phyloP scores from a whole-genome alignment of 768 basidiomycete genomes.

The Heimioporus sp. region DNA sequence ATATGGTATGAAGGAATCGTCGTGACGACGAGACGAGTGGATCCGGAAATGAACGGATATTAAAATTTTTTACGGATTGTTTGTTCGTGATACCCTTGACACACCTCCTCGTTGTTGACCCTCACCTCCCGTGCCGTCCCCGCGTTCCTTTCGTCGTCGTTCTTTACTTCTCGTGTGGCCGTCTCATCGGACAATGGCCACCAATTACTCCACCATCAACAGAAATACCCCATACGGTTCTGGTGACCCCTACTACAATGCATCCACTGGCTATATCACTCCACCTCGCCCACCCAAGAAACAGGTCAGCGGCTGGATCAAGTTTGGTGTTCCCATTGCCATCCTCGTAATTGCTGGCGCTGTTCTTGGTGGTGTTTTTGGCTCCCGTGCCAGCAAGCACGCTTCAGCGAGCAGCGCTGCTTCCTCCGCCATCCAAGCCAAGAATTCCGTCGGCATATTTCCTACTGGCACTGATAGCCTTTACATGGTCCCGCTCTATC shows the following conservation, averaged over 20 bases:
- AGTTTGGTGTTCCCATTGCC: conserved; percentile 66
- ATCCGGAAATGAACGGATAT: background rate
- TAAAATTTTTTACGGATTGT: too few species aligned
- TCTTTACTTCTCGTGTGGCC: conserved; percentile 19
- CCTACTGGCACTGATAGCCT: conserved; percentile 77
- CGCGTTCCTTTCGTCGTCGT: conserved; percentile 14
- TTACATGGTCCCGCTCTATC: conserved; percentile 83
- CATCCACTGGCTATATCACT: conserved; percentile 68
- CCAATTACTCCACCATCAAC: conserved; percentile 37
- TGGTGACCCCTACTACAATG: conserved; percentile 66
- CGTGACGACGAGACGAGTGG: background rate
- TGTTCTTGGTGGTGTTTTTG: conserved; percentile 79
- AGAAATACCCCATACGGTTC: conserved; percentile 49
- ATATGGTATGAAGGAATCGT: background rate
- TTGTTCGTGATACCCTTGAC: too few species aligned
- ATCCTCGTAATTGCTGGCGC: conserved; percentile 64
- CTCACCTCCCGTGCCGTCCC: background rate
- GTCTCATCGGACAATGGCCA: conserved; percentile 35
- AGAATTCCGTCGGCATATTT: conserved; percentile 62
- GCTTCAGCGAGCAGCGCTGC: conserved; percentile 32
- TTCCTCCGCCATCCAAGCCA: conserved; percentile 56
- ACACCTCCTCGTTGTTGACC: too few species aligned
- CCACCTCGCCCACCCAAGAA: conserved; percentile 49
- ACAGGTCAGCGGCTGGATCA: conserved; percentile 67
- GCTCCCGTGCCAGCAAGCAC: conserved; percentile 51